Percentiles rank a stretch among this genome's conserved stretches.
Evolutionary conservation across 2,329 filamentous ascomycete species (phyloP).

Genomic region (Furcasterigmium sp.): DNA sequence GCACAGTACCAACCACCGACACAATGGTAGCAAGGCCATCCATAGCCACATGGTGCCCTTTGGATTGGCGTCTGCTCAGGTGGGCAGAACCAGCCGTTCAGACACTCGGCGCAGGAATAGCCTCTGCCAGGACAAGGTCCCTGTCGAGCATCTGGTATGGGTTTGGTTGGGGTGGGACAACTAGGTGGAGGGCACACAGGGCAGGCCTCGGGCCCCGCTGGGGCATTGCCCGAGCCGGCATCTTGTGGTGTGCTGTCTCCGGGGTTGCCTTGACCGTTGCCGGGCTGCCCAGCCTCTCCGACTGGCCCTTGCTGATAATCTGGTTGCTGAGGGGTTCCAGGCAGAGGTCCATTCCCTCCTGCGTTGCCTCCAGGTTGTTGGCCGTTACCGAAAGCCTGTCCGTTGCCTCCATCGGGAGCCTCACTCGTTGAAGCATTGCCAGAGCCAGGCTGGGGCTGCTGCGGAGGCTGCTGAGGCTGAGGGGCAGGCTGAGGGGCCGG

Average conservation of each 20-base stretch:
- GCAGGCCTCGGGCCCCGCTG: slow-evolving; percentile 4
- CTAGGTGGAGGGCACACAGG: slow-evolving; percentile 11
- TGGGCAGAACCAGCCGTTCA: slow-evolving; percentile 25
- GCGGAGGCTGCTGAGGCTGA: no score
- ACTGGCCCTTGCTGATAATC: neutral
- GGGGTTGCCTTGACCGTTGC: neutral
- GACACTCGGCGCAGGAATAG: slow-evolving; percentile 21
- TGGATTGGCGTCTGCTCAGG: slow-evolving; percentile 23
- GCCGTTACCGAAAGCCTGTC: no score
- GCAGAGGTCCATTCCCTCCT: no score
- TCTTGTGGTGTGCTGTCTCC: neutral
- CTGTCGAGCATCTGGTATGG: slow-evolving; percentile 1
- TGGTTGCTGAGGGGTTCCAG: neutral
- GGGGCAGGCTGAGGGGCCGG: no score
- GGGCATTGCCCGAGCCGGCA: neutral
- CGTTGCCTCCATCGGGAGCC: no score
- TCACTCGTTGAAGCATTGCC: no score
- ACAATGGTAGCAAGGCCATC: slow-evolving; percentile 26
- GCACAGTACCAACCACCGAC: slow-evolving; percentile 21
- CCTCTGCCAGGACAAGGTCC: slow-evolving; percentile 18
- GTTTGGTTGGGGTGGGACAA: neutral
- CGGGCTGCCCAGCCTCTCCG: neutral
- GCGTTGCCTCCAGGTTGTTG: no score
- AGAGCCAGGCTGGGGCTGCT: no score
- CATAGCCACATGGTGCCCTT: slow-evolving; percentile 19